A percentile compares a stretch with the other conserved stretches of the same genome.
These are phyloP conservation scores for Pouteria campechiana DNA, from an alignment of 179 eudicot species.

Conservation along the genomic window DNA sequence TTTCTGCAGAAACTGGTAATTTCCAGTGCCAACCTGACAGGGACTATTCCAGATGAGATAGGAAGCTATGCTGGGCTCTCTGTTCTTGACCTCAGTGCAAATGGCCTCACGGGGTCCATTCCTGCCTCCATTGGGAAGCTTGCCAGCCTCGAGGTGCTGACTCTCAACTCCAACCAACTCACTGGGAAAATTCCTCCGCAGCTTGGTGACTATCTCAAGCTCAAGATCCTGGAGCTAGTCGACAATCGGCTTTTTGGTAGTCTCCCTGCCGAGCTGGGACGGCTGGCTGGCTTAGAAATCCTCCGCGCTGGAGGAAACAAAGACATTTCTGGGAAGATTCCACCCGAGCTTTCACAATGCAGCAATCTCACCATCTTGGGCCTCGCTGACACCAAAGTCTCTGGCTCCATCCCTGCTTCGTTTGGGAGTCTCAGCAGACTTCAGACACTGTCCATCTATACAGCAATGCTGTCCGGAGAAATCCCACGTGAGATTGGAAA, in stretches of 20 bases:
- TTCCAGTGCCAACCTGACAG: slow-evolving; percentile 63
- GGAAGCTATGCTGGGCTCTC: slow-evolving; percentile 36
- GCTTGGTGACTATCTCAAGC: slow-evolving; percentile 40
- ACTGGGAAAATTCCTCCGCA: slow-evolving; percentile 62
- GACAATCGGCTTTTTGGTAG: slow-evolving; percentile 67
- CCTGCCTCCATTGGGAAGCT: slow-evolving; percentile 57
- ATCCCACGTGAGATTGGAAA: slow-evolving; percentile 69
- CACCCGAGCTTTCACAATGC: slow-evolving; percentile 60
- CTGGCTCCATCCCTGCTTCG: slow-evolving; percentile 55
- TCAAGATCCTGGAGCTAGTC: slow-evolving; percentile 36
- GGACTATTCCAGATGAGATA: slow-evolving; percentile 48
- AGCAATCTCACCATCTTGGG: slow-evolving; percentile 51
- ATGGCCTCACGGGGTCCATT: slow-evolving; percentile 50
- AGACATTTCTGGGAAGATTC: slow-evolving; percentile 58
- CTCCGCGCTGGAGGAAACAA: slow-evolving; percentile 74
- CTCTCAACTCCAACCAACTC: slow-evolving; percentile 60
- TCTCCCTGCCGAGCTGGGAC: slow-evolving; percentile 56
- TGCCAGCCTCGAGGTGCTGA: slow-evolving; percentile 37
- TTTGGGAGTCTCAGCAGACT: slow-evolving; percentile 52
- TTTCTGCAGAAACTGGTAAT: slow-evolving; percentile 33
- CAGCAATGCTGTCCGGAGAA: slow-evolving; percentile 76
- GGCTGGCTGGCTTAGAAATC: slow-evolving; percentile 29
- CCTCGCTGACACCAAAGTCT: slow-evolving; percentile 68
- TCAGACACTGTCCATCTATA: slow-evolving; percentile 55
- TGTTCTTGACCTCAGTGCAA: slow-evolving; percentile 45